These are phyloP conservation scores for Phialophora macrospora DNA, from an alignment of 2,329 filamentous ascomycete genomes.

Conservation along the genomic window DNA sequence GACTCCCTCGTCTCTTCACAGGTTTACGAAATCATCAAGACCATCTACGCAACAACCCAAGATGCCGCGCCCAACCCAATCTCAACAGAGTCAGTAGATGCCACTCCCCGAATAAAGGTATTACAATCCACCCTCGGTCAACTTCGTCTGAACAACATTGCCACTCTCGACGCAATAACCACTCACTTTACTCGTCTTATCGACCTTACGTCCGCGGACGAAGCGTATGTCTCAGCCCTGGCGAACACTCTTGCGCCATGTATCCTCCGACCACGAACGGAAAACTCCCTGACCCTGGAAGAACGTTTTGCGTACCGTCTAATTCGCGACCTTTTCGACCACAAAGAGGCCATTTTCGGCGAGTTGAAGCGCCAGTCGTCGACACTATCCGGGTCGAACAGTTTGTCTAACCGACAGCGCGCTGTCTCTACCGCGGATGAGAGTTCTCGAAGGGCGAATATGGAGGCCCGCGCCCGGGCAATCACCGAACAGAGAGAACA, in stretches of 20 bases:
- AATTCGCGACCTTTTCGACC: constrained; percentile 85
- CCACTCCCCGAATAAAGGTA: constrained; percentile 71
- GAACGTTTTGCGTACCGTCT: constrained; percentile 91
- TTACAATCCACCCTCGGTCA: constrained; percentile 95
- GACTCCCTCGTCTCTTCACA: constrained; percentile 98
- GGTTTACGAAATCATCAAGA: constrained; percentile 98
- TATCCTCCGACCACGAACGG: constrained; percentile 81
- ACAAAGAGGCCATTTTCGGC: constrained; percentile 94
- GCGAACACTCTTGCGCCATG: constrained; percentile 79
- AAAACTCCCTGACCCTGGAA: constrained; percentile 91
- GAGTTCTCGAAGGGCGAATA: constrained; percentile 88
- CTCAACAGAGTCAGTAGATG: constrained; percentile 36
- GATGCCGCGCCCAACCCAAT: constrained; percentile 73
- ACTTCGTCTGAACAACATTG: constrained; percentile 93
- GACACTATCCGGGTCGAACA: constrained; percentile 34
- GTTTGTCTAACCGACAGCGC: constrained; percentile 51
- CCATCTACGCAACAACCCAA: constrained; percentile 84
- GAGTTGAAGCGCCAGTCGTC: constrained; percentile 79
- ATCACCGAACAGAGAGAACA: constrained; percentile 62
- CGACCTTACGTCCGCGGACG: constrained; percentile 93
- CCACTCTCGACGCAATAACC: constrained; percentile 96
- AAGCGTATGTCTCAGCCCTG: constrained; percentile 76
- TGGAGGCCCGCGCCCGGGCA: constrained; percentile 89
- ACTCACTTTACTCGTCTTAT: constrained; percentile 97
- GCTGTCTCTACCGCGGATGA: constrained; percentile 79